Evolutionary conservation across 2,329 filamentous ascomycete genomes (phyloP), one percentile per base, ranked within the genome.

Genomic region (Fusarium napiforme): DNA sequence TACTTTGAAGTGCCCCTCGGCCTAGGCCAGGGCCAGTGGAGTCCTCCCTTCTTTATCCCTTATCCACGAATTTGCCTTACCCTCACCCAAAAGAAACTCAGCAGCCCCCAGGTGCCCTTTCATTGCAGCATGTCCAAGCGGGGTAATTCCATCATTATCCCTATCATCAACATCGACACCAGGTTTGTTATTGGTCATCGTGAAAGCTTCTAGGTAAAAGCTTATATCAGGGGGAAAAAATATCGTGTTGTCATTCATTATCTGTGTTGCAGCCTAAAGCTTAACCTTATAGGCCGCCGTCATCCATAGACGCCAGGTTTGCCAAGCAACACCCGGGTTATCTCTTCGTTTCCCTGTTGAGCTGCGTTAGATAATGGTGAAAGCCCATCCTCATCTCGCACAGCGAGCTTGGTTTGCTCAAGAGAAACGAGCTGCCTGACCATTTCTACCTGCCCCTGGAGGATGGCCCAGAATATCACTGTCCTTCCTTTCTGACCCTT

Each of bases 391-490:
- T 11, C 28, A 49, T 49, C 40, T 4, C n/a, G 7, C 5, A 42
- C 40, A 16, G 15, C 16, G 8, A 42, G n/a, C 6, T 42, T 15
- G 15, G 8, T 16, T 10, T 16, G n/a, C 9, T 42, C n/a, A 1
- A 42, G 40, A 3, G 42, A 26, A 12, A 45, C 18, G 7, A 45
- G 3, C 16, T 5, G 16, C n/a, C 42, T 26, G 10, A 12, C 16
- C 26, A 26, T 9, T 2, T 9, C 42, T 45, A n/a, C 0, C 11
- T 26, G n/a, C 5, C 42, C 2, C 1, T 45, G 16, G 9, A 45
- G 23, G 7, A 26, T 45, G 0, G 42, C 16, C 42, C n/a, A 45
- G 16, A 18, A 0, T 2, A 45, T 10, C 3, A 4, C 10, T 45
- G 42, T 12, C 42, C 7, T 45, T 26, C 42, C 5, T 5, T 45